Base-by-base conservation (phyloP, 805 yeast genomes). In the Candida glaebosa region DNA sequence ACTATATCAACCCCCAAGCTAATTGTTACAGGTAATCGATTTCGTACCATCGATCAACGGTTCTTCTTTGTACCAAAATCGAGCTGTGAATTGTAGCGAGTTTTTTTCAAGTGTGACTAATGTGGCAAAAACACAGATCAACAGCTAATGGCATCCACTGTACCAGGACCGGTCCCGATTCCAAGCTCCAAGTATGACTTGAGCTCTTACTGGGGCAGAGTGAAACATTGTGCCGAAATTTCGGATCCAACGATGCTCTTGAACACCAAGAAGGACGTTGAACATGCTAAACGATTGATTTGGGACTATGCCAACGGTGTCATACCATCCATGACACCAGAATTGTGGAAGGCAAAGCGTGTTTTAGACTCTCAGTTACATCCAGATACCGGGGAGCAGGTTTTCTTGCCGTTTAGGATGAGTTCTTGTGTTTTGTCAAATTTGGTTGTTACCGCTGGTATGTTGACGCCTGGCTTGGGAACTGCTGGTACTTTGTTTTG, bases 341-440 rank as follows among this genome's bases (percentile, higher is more conserved):
- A 82, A 41, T 72, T 91, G 43, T 93, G 99, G 99, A 69, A 75
- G 33, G 93, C 96, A 7, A 91, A 91, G 66, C 79, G 79, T 60
- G 72, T 87, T 24, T 73, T 93, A 53, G 98, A 93, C 63, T 88
- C 96, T 1, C 83, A 96, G 1, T 79, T 89, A 32, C 99, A 93
- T 63, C 99, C 99, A 38, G 99, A 93, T 60, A 91, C 95, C 4
- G 96, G 97, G 1, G 93, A 88, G 54, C 85, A 95, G 1, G 96
- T 93, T 9, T 59, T 87, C 20, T 70, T 93, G 41, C 99, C 99
- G 2, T 93, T 93, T 67, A 78, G 99, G 65, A 93, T 93, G 99
- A 88, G 96, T 18, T 84, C 91, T 24, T 88, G 93, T 68, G 99
- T 93, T 14, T 69, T 93, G 40, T 87, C 96, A 8, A 93, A 93